Conservation (phyloP, 2,329 filamentous ascomycete species). For the Colletotrichum sp. region DNA sequence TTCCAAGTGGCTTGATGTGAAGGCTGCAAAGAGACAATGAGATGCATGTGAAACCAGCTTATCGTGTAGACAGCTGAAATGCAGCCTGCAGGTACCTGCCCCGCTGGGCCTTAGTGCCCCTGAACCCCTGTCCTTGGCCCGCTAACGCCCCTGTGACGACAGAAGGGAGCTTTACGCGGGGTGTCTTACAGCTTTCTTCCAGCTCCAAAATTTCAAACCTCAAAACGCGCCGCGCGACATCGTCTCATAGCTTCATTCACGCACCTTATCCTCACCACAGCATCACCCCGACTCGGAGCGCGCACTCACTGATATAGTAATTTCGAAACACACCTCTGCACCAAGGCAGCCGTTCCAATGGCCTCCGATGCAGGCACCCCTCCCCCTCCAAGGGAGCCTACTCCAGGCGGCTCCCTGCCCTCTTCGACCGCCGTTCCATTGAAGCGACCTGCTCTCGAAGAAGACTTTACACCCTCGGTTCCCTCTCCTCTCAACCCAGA, state of each 20-base stretch:
- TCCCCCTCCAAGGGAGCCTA: conserved; percentile 47
- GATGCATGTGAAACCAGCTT: background rate
- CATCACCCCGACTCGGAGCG: background rate
- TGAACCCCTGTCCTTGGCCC: conserved; percentile 2
- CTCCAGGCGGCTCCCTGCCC: conserved; percentile 38
- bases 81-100: background rate
- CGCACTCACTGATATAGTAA: background rate
- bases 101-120: background rate
- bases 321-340: background rate
- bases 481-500: conserved; percentile 79
- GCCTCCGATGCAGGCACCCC: conserved; percentile 41
- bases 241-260: background rate
- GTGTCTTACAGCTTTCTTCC: conserved; percentile 1
- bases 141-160: background rate
- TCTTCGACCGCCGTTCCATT: conserved; percentile 60
- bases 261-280: background rate
- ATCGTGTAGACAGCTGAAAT: background rate
- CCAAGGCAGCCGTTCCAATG: conserved; percentile 26
- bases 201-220: conserved; percentile 10
- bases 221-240: conserved; percentile 1
- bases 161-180: conserved; percentile 11
- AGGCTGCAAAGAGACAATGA: background rate
- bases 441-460: conserved; percentile 67
- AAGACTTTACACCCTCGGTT: conserved; percentile 72
- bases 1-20: background rate